These are phyloP conservation scores for Microsporum ferrugineum DNA, from an alignment of 2,329 filamentous ascomycete genomes.

Conservation along the genomic window DNA sequence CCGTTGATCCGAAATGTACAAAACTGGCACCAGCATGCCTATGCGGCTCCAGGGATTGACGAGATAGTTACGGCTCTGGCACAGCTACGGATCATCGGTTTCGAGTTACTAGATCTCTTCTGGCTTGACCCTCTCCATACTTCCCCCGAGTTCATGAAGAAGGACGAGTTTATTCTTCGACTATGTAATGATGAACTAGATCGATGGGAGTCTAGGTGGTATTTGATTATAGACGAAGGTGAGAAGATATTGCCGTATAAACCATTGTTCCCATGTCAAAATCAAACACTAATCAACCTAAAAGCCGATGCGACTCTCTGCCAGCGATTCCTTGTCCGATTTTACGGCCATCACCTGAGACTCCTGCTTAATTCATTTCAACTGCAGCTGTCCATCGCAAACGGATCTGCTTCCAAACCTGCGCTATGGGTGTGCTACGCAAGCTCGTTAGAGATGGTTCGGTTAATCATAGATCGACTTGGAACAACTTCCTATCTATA, in stretches of 20 bases:
- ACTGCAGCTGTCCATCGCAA: constrained; percentile 24
- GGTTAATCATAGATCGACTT: constrained; percentile 21
- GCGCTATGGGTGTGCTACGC: constrained; percentile 17
- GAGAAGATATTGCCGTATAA: background rate
- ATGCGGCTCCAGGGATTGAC: constrained; percentile 25
- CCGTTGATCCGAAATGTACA: constrained; percentile 29
- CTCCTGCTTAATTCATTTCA: constrained; percentile 30
- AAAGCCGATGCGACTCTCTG: constrained; percentile 18
- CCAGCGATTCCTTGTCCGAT: constrained; percentile 29
- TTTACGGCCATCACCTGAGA: constrained; percentile 31
- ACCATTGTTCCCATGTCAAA: background rate
- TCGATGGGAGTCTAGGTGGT: constrained; percentile 15
- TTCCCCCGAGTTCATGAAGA: constrained; percentile 11
- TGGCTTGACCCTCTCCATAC: constrained; percentile 14
- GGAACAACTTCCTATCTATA: constrained; percentile 24
- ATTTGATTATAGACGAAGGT: constrained; percentile 15
- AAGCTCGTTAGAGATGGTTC: constrained; percentile 25
- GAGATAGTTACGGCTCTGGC: constrained; percentile 30
- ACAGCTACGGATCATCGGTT: constrained; percentile 27
- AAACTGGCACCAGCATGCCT: constrained; percentile 24
- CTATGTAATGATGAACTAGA: constrained; percentile 15
- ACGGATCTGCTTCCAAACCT: constrained; percentile 17
- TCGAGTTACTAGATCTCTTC: constrained; percentile 23
- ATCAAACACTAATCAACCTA: background rate
- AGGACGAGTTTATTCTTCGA: constrained; percentile 14